A percentile compares a stretch with the other conserved stretches of the same genome.
These are phyloP conservation scores for Euphorbia neoarborescens DNA, from an alignment of 441 rosid species.

Conservation along the genomic window DNA sequence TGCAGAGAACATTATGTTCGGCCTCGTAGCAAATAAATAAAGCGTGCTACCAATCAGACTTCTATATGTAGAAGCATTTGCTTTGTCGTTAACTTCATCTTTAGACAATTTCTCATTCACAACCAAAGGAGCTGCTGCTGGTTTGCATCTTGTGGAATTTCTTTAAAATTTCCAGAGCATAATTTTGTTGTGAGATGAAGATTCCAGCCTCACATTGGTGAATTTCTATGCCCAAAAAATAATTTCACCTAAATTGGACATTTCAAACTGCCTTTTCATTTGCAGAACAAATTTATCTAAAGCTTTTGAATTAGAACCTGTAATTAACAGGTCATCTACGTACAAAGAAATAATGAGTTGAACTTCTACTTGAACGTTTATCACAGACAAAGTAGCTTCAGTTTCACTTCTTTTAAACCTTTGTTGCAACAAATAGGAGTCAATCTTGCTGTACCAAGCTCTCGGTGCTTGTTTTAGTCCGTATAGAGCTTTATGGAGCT, in stretches of 20 bases:
- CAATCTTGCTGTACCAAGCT: not conserved
- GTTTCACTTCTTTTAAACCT: not conserved
- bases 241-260: constrained; percentile 4
- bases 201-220: constrained; percentile 1
- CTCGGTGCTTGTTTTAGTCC: not conserved
- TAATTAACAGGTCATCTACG: not conserved
- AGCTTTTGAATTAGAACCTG: not conserved
- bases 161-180: not conserved
- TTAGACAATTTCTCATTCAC: not conserved
- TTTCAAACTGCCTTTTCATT: not conserved
- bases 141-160: not conserved
- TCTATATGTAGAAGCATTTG: not conserved
- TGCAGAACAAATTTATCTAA: no score
- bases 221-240: not conserved
- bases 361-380: not conserved
- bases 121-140: not conserved
- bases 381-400: not conserved
- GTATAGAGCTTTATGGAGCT: not conserved
- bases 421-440: not conserved
- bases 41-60: not conserved
- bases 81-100: not conserved
- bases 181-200: not conserved
- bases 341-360: not conserved
- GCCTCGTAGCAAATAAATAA: not conserved
- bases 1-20: no score